Evolutionary conservation across 2,329 filamentous ascomycete species (phyloP).

Genomic region (Fusarium palustre): DNA sequence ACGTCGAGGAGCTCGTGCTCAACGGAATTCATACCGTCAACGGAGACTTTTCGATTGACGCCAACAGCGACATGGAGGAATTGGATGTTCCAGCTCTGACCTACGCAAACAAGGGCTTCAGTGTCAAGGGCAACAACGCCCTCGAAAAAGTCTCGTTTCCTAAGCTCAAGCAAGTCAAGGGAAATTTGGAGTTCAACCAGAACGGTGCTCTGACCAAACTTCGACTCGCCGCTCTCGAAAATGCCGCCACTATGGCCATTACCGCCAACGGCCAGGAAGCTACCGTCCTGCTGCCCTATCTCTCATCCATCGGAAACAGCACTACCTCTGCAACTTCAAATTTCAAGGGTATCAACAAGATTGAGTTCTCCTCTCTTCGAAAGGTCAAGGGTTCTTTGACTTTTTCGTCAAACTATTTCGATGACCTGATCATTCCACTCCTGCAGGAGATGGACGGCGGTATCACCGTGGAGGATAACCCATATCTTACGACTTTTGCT

Average conservation of each 20-base stretch:
- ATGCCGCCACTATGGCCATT: constrained; percentile 43
- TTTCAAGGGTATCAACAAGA: constrained; percentile 32
- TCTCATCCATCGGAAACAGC: constrained; percentile 40
- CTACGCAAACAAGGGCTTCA: constrained; percentile 42
- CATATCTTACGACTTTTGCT: constrained; percentile 41
- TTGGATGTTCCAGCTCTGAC: constrained; percentile 32
- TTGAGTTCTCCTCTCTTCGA: constrained; percentile 43
- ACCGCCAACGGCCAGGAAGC: constrained; percentile 41
- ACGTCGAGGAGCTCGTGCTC: constrained; percentile 36
- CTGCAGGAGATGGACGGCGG: constrained; percentile 42
- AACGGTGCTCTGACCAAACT: constrained; percentile 40
- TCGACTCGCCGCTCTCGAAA: constrained; percentile 40
- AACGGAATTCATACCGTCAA: constrained; percentile 42
- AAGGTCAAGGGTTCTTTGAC: constrained; percentile 42
- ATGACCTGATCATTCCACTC: constrained; percentile 43
- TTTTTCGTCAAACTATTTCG: constrained; percentile 39
- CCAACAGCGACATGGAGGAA: constrained; percentile 37
- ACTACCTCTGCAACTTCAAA: constrained; percentile 45
- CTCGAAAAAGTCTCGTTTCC: constrained; percentile 38
- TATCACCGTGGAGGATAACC: constrained; percentile 45
- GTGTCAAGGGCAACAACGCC: constrained; percentile 39
- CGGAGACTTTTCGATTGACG: constrained; percentile 45
- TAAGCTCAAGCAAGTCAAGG: constrained; percentile 44
- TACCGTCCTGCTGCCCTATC: constrained; percentile 36
- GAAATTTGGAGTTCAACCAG: constrained; percentile 42